phyloP scores from a whole-genome alignment of 352 stramenopile species.

The Albugo laibachii region DNA sequence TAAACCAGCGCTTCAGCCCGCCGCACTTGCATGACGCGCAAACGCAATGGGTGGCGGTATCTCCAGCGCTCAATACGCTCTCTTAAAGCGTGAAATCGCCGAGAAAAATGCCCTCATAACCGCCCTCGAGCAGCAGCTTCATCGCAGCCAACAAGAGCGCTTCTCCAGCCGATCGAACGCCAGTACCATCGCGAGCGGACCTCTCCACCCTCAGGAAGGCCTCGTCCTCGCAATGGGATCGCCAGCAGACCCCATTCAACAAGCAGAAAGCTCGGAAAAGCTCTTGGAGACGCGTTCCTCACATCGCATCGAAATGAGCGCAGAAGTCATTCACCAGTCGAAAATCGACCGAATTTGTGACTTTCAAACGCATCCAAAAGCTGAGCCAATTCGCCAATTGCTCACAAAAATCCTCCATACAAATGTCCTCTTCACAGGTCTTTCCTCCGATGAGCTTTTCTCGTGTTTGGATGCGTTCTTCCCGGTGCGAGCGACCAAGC shows the following conservation, averaged over 20 bases:
- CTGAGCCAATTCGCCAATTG: conserved; percentile 25
- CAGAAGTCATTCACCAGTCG: conserved; percentile 52
- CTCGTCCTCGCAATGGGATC: conserved; percentile 4
- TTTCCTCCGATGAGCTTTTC: conserved; percentile 24
- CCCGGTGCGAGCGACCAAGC: conserved; percentile 19
- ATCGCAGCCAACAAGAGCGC: background rate
- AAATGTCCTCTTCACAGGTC: conserved; percentile 53
- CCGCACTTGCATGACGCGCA: background rate
- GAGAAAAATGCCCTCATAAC: conserved; percentile 54
- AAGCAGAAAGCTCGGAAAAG: background rate
- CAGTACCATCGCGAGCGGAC: background rate
- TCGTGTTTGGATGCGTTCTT: conserved; percentile 66
- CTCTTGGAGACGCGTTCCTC: background rate
- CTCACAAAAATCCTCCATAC: conserved; percentile 41
- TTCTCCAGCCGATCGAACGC: conserved; percentile 3
- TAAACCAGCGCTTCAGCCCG: too few species aligned
- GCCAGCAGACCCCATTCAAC: conserved; percentile 3
- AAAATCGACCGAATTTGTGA: conserved; percentile 22
- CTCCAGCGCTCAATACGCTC: conserved; percentile 53
- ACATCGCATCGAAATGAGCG: conserved; percentile 53
- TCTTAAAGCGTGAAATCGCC: conserved; percentile 42
- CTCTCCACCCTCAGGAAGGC: background rate
- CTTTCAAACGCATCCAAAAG: conserved; percentile 41
- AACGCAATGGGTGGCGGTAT: conserved; percentile 40
- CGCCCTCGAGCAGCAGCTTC: conserved; percentile 30